Evolutionary conservation across 768 basidiomycete species (phyloP).

Genomic region (Kondoa malvinella): DNA sequence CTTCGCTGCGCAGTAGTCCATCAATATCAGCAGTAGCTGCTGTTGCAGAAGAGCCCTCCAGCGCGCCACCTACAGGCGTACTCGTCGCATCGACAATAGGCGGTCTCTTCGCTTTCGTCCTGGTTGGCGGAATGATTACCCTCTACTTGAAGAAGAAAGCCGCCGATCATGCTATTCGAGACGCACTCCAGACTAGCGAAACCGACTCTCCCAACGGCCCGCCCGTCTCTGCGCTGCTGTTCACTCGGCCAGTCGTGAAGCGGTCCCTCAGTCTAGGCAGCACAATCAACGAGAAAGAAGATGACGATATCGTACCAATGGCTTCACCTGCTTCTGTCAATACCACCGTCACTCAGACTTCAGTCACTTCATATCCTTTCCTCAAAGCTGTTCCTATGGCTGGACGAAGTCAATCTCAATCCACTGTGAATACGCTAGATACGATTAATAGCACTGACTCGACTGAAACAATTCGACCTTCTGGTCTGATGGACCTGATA

Average conservation of each 20-base stretch:
- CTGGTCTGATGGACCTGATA: too few relatives aligned
- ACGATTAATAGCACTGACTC: too few relatives aligned
- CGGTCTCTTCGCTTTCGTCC: background rate
- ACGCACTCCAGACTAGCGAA: background rate
- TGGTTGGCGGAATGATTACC: background rate
- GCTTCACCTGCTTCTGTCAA: background rate
- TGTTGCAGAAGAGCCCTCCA: constrained; percentile 1
- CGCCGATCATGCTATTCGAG: background rate
- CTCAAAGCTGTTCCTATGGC: background rate
- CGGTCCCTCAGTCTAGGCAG: constrained; percentile 21
- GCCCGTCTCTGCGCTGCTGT: constrained; percentile 21
- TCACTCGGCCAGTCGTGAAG: constrained; percentile 19
- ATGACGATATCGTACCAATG: background rate
- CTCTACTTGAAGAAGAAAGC: constrained; percentile 1
- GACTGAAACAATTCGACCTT: too few relatives aligned
- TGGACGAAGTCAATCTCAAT: background rate
- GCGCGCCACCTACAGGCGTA: background rate
- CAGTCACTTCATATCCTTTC: background rate
- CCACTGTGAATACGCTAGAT: background rate
- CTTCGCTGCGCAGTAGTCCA: too few relatives aligned
- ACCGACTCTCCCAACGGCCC: background rate
- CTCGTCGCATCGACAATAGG: constrained; percentile 2
- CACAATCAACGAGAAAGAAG: background rate
- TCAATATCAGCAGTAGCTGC: background rate
- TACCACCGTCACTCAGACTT: background rate